Evolutionary conservation across 2,329 filamentous ascomycete genomes (phyloP).

Genomic region (Epichloe bromicola): DNA sequence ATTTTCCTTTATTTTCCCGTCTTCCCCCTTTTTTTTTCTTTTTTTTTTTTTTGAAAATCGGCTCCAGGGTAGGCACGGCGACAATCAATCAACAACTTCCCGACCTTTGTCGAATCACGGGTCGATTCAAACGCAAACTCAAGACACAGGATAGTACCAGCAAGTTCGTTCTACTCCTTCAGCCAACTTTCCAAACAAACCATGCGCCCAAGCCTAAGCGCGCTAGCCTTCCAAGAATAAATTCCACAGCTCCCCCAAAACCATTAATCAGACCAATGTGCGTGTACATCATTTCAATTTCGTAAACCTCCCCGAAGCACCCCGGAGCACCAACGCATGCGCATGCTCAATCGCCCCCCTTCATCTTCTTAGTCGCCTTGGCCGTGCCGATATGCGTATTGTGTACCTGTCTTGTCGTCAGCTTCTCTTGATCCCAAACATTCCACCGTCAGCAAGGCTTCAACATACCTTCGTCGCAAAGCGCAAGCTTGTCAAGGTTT

Average conservation of each 20-base stretch:
- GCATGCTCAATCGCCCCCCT: slow-evolving; percentile 13
- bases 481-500: slow-evolving; percentile 87
- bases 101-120: no score
- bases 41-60: no score
- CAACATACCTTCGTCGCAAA: slow-evolving; percentile 78
- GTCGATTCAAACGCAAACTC: not conserved
- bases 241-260: slow-evolving; percentile 1
- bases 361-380: slow-evolving; percentile 56
- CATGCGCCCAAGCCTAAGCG: not conserved
- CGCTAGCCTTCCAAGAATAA: slow-evolving; percentile 1
- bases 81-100: not conserved
- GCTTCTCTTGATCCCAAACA: not conserved
- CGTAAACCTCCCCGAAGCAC: not conserved
- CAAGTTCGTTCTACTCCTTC: not conserved
- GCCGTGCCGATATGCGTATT: slow-evolving; percentile 89
- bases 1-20: no score
- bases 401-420: slow-evolving; percentile 42
- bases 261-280: not conserved
- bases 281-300: slow-evolving; percentile 3
- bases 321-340: not conserved
- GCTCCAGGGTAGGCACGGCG: not conserved
- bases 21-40: no score
- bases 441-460: not conserved
- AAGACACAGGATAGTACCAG: not conserved
- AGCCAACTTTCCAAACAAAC: not conserved